phyloP scores from a whole-genome alignment of 1,284 basidiomycete species.

The Cutaneotrichosporon cyanovorans region DNA sequence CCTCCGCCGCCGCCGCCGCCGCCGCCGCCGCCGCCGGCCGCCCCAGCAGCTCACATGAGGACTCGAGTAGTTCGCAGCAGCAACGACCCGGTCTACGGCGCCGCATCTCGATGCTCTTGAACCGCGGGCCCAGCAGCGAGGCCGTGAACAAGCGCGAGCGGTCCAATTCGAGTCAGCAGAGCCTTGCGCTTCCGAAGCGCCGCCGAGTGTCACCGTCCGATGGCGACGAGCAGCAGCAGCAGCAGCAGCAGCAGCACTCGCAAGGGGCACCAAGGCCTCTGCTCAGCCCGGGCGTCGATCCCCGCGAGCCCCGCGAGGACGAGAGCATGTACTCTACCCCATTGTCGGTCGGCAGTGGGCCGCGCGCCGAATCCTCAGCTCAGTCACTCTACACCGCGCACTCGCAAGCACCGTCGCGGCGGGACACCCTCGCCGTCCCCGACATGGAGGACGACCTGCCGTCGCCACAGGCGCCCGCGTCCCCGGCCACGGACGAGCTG shows the following conservation, averaged over 20 bases:
- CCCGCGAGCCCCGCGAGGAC: neutral
- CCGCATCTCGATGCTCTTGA: slow-evolving; percentile 8
- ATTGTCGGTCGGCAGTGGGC: neutral
- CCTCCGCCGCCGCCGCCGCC: too few species aligned
- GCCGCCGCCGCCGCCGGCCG: too few species aligned
- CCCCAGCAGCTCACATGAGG: too few species aligned
- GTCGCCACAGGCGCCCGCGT: slow-evolving; percentile 2
- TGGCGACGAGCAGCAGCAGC: neutral
- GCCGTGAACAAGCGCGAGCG: slow-evolving; percentile 13
- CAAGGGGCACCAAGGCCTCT: too few species aligned
- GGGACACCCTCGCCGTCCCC: neutral
- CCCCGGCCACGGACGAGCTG: slow-evolving; percentile 23
- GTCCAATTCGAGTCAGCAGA: slow-evolving; percentile 8
- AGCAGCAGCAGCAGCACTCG: too few species aligned
- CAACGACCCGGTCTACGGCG: slow-evolving; percentile 1
- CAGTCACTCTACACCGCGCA: neutral
- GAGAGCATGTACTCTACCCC: neutral
- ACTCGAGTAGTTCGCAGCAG: too few species aligned
- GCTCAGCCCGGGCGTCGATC: neutral
- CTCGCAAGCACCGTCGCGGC: neutral
- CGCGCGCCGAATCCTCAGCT: neutral
- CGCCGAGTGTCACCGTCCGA: slow-evolving; percentile 6
- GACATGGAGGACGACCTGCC: neutral
- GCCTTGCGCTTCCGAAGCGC: slow-evolving; percentile 6
- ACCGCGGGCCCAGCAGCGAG: neutral